Evolutionary conservation across 2,329 filamentous ascomycete genomes (phyloP), one percentile per base, ranked within the genome.

Genomic region (Cadophora gregata): DNA sequence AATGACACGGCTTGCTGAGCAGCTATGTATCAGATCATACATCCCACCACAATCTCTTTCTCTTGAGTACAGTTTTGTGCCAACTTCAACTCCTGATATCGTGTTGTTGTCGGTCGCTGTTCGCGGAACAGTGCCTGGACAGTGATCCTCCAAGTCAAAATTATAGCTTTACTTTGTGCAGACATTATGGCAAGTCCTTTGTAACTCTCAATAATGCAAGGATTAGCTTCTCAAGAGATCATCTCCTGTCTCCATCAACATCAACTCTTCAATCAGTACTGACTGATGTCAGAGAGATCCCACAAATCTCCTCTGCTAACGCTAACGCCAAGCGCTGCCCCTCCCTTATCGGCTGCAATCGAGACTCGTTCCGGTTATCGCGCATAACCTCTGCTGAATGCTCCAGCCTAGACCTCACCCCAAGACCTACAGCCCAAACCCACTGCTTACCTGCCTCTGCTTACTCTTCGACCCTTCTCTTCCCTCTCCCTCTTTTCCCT

Each of bases 1-100:
- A 58, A 42, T 38, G 31, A 58, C 55, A 58, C 33, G 36, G 31
- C 55, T 58, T 58, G 55, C 55, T 58, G 55, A n/a, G 55, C 55
- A 58, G 21, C 55, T 53, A 56, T 36, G 14, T 7, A 36, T 36
- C 29, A 36, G 36, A 47, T 21, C 42, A 47, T 21, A 47, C n/a
- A 47, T 47, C 19, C 42, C 42, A 47, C 14, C 19, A 47, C 42
- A 47, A 12, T 36, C 29, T 56, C 24, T 36, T 7, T 16, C 5
- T 10, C 33, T 3, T 36, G 12, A 25, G 5, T 14, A 27, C 5
- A 10, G 31, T 25, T 42, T 16, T 10, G 55, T 19, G 3, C 31
- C n/a, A 14, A 8, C 10, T 10, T 10, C 14, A 21, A 16, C 16
- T 9, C 19, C 5, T 12, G 51, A 53, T 24, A 25, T 51, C 21